Evolutionary conservation across 495 filamentous ascomycete genomes (phyloP).

Genomic region (Daldinia bambusicola): DNA sequence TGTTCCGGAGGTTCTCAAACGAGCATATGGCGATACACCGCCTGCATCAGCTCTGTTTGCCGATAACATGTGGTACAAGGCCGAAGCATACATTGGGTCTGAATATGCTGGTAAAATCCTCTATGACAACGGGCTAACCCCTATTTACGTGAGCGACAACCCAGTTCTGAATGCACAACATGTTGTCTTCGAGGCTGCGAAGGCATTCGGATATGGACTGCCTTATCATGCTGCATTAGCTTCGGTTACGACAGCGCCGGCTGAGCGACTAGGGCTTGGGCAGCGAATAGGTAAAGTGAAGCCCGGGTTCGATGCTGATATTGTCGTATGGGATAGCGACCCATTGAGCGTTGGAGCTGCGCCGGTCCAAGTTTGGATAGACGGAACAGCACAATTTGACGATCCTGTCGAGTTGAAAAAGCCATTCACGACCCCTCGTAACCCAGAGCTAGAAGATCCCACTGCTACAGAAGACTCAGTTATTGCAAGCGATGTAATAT

Average conservation of each 20-base stretch:
- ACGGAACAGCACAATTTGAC: slow-evolving; percentile 65
- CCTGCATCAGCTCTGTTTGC: slow-evolving; percentile 65
- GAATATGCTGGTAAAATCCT: slow-evolving; percentile 70
- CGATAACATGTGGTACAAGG: slow-evolving; percentile 72
- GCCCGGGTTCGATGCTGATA: slow-evolving; percentile 71
- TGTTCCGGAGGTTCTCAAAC: slow-evolving; percentile 67
- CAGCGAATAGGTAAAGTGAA: slow-evolving; percentile 70
- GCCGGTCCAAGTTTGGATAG: slow-evolving; percentile 72
- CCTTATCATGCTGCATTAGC: slow-evolving; percentile 69
- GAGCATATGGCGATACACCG: slow-evolving; percentile 58
- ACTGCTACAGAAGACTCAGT: slow-evolving; percentile 51
- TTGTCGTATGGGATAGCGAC: slow-evolving; percentile 74
- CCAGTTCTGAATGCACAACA: slow-evolving; percentile 63
- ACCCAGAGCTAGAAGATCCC: slow-evolving; percentile 45
- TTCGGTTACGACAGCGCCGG: slow-evolving; percentile 68
- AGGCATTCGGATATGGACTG: slow-evolving; percentile 68
- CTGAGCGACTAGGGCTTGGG: slow-evolving; percentile 66
- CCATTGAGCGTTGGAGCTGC: slow-evolving; percentile 69
- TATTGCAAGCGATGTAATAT: slow-evolving; percentile 52
- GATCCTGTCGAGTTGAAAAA: slow-evolving; percentile 55
- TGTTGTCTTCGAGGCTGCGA: slow-evolving; percentile 68
- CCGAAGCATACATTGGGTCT: slow-evolving; percentile 68
- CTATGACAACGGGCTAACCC: slow-evolving; percentile 65
- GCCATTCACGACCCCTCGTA: slow-evolving; percentile 43
- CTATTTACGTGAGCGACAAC: slow-evolving; percentile 62